Percentiles rank a stretch among this genome's conserved stretches.
phyloP scores from a whole-genome alignment of 1,139 yeast species.

The Yamadazyma kanchanaburiensis region DNA sequence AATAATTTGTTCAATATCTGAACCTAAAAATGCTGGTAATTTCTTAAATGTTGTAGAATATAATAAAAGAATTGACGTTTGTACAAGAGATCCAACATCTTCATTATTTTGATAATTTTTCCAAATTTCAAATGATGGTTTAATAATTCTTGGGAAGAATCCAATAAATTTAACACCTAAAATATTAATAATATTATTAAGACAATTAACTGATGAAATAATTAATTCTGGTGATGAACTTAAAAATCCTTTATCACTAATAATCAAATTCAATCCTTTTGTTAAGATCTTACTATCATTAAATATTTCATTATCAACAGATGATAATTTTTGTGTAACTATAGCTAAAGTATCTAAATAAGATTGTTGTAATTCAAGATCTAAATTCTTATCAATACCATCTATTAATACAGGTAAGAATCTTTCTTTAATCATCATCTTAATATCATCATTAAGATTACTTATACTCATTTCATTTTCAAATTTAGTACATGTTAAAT shows the following conservation, averaged over 20 bases:
- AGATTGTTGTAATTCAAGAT: constrained; percentile 57
- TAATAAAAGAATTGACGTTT: constrained; percentile 66
- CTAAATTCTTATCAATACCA: constrained; percentile 38
- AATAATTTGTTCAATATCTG: constrained; percentile 60
- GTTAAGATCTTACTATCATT: constrained; percentile 48
- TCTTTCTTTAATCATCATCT: constrained; percentile 37
- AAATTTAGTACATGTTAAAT: constrained; percentile 66
- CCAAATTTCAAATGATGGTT: constrained; percentile 67
- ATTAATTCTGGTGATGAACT: constrained; percentile 58
- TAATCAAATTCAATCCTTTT: constrained; percentile 48
- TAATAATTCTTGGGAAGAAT: constrained; percentile 77
- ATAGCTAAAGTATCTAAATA: constrained; percentile 68
- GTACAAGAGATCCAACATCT: constrained; percentile 35
- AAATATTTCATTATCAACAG: constrained; percentile 22
- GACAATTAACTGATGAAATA: constrained; percentile 70
- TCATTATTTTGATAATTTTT: constrained; percentile 20
- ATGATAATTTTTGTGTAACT: constrained; percentile 56
- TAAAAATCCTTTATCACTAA: constrained; percentile 52
- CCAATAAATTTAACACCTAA: constrained; percentile 88
- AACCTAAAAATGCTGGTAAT: constrained; percentile 81
- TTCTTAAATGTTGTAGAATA: constrained; percentile 75
- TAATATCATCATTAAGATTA: constrained; percentile 37
- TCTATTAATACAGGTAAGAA: constrained; percentile 48
- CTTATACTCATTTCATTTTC: constrained; percentile 51
- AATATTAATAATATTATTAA: constrained; percentile 64